Conservation (phyloP, 2,329 filamentous ascomycete species). For the Stromatinia cepivora region DNA sequence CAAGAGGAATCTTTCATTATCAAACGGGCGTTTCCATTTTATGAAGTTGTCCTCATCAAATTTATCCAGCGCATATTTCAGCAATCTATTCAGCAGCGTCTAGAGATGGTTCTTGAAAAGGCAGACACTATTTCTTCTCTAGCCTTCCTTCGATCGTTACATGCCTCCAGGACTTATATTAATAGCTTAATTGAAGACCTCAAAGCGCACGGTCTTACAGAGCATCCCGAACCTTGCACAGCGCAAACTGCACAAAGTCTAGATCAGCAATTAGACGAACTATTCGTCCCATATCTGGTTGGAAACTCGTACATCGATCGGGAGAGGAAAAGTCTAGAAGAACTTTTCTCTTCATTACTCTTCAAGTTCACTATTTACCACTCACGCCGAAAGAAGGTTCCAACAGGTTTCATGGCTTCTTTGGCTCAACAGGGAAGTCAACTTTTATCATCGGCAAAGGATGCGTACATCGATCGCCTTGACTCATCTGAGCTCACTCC, state of each 20-base stretch:
- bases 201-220: conserved; percentile 90
- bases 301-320: conserved; percentile 70
- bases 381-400: conserved; percentile 80
- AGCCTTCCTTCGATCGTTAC: conserved; percentile 85
- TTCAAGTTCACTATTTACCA: conserved; percentile 99
- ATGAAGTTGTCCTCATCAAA: conserved; percentile 88
- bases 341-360: conserved; percentile 83
- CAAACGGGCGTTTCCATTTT: conserved; percentile 92
- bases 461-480: conserved; percentile 85
- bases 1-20: conserved; percentile 98
- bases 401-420: conserved; percentile 89
- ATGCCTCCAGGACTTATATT: conserved; percentile 89
- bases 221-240: conserved; percentile 89
- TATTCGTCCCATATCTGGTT: conserved; percentile 71
- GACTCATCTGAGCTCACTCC: conserved; percentile 85
- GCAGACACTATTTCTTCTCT: conserved; percentile 88
- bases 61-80: conserved; percentile 97
- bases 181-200: conserved; percentile 85
- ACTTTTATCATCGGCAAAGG: conserved; percentile 81
- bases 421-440: conserved; percentile 88
- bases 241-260: conserved; percentile 77
- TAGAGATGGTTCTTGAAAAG: conserved; percentile 95
- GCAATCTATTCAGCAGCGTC: conserved; percentile 92
- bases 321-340: conserved; percentile 69
- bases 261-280: conserved; percentile 73